A percentile compares a stretch with the other conserved stretches of the same genome.
Evolutionary conservation across 2,329 filamentous ascomycete species (phyloP).

Genomic region (Diaporthe capsici): DNA sequence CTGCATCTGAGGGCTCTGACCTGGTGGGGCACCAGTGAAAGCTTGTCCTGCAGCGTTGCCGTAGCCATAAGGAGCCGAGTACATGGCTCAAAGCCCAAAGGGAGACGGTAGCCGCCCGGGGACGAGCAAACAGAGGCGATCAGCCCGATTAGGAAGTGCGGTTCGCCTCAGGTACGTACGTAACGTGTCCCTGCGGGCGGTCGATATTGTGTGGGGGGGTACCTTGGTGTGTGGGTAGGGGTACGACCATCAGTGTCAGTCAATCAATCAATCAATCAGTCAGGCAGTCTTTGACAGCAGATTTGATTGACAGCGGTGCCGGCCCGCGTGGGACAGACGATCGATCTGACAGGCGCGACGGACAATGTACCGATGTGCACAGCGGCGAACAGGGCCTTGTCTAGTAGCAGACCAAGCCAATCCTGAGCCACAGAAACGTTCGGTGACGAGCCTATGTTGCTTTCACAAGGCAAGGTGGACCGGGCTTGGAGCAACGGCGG

Average conservation of each 20-base stretch:
- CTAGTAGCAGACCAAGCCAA: slow-evolving; percentile 34
- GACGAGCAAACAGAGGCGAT: slow-evolving; percentile 36
- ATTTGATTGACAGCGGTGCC: slow-evolving; percentile 40
- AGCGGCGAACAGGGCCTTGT: slow-evolving; percentile 37
- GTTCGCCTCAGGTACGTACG: slow-evolving; percentile 39
- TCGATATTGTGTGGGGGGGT: slow-evolving; percentile 41
- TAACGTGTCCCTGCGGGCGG: slow-evolving; percentile 37
- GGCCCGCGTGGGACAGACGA: slow-evolving; percentile 41
- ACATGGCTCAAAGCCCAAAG: slow-evolving; percentile 59
- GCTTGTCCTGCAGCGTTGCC: slow-evolving; percentile 65
- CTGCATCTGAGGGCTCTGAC: slow-evolving; percentile 62
- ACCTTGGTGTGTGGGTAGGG: slow-evolving; percentile 40
- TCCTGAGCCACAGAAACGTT: slow-evolving; percentile 34
- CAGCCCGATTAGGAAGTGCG: slow-evolving; percentile 40
- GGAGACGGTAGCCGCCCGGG: slow-evolving; percentile 35
- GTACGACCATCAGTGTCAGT: slow-evolving; percentile 38
- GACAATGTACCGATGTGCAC: slow-evolving; percentile 36
- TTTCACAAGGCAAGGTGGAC: slow-evolving; percentile 24
- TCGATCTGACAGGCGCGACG: slow-evolving; percentile 41
- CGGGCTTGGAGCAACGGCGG: slow-evolving; percentile 19
- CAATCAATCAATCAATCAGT: slow-evolving; percentile 9
- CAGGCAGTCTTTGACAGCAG: slow-evolving; percentile 16
- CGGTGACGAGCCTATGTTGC: slow-evolving; percentile 31
- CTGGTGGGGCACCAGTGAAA: slow-evolving; percentile 65
- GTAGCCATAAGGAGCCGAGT: slow-evolving; percentile 69